phyloP scores from a whole-genome alignment of 345 rosid species.

The Aquilaria yunnanensis region DNA sequence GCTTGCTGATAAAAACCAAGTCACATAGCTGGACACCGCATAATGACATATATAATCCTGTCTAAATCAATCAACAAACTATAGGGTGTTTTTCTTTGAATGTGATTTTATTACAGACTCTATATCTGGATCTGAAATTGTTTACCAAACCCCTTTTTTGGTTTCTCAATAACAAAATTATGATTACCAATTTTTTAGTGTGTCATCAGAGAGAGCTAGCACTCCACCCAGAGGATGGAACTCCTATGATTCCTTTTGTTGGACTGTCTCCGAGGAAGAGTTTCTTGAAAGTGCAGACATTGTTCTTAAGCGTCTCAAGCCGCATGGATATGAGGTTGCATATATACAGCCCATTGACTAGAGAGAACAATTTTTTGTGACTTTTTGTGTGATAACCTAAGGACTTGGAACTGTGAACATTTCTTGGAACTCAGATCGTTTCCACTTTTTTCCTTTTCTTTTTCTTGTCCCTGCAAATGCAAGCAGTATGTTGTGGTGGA shows the following conservation, averaged over 20 bases:
- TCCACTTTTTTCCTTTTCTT: not conserved
- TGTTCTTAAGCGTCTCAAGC: slow-evolving; percentile 50
- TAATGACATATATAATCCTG: too few species aligned
- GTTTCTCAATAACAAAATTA: too few species aligned
- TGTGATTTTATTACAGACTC: too few species aligned
- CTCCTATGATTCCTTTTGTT: slow-evolving; percentile 87
- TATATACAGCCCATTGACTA: not conserved
- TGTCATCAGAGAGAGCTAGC: slow-evolving; percentile 25
- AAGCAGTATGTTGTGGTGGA: slow-evolving; percentile 88
- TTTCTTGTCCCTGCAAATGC: not conserved
- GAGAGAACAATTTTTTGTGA: too few species aligned
- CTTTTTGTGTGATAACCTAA: too few species aligned
- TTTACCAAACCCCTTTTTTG: too few species aligned
- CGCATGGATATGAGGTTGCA: slow-evolving; percentile 69
- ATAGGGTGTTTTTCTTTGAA: too few species aligned
- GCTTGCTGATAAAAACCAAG: slow-evolving; percentile 22
- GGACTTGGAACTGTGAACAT: too few species aligned
- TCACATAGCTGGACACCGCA: slow-evolving; percentile 4
- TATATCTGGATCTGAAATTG: too few species aligned
- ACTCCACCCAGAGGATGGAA: slow-evolving; percentile 97
- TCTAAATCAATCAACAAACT: too few species aligned
- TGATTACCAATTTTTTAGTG: too few species aligned
- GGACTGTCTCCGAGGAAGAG: slow-evolving; percentile 85
- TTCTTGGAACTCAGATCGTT: too few species aligned
- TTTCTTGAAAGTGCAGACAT: slow-evolving; percentile 65